Conservation (phyloP, 345 rosid genomes). For the Eucalyptus victrix region DNA sequence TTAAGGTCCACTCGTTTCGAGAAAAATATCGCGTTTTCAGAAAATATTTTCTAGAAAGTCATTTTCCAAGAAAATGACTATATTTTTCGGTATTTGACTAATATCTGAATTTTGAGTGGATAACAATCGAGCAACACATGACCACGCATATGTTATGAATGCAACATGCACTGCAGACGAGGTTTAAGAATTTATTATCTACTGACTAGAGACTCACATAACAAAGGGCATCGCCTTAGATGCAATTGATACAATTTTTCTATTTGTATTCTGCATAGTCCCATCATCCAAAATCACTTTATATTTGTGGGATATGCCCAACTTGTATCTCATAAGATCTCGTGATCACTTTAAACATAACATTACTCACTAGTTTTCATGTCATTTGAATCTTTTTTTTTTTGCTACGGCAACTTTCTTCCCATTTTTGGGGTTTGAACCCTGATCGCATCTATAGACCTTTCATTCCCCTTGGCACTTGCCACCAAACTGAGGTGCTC, state of each 20-base stretch:
- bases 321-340: background rate
- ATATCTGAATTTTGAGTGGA: too few relatives aligned
- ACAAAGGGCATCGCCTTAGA: background rate
- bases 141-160: fast-evolving
- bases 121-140: background rate
- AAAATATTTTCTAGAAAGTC: too few relatives aligned
- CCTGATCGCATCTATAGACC: fast-evolving
- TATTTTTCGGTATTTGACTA: too few relatives aligned
- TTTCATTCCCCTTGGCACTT: background rate
- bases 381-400: background rate
- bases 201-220: background rate
- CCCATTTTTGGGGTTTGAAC: background rate
- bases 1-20: too few relatives aligned
- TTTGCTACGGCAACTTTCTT: background rate
- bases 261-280: fast-evolving
- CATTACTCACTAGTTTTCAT: background rate
- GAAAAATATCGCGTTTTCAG: too few relatives aligned
- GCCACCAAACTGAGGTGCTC: fast-evolving
- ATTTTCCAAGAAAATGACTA: too few relatives aligned
- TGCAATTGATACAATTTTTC: background rate
- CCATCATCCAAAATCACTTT: fast-evolving
- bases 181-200: background rate
- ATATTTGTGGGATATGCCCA: background rate
- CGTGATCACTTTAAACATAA: background rate
- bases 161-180: fast-evolving